Conservation (phyloP, 768 basidiomycete genomes). For the Suillus paluster region DNA sequence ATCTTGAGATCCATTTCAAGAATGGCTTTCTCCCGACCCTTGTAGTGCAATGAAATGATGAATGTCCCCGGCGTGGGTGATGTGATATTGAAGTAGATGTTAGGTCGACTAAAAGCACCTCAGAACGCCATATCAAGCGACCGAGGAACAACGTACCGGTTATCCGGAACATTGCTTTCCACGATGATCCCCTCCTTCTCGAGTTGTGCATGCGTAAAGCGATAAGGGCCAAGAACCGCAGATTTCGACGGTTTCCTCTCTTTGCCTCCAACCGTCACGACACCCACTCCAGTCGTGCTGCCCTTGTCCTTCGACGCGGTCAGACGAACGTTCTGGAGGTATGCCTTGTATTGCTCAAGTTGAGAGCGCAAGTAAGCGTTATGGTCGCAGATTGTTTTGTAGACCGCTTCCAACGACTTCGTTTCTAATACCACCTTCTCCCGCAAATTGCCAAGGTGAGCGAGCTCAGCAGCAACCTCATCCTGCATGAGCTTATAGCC, state of each 20-base stretch:
- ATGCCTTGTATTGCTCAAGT: conserved; percentile 99
- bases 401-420: conserved; percentile 92
- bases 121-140: neutral
- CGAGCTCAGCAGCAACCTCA: conserved; percentile 93
- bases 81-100: conserved; percentile 99
- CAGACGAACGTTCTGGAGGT: conserved; percentile 94
- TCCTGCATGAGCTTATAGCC: conserved; percentile 96
- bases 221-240: conserved; percentile 90
- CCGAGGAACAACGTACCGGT: conserved; percentile 60
- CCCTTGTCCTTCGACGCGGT: conserved; percentile 91
- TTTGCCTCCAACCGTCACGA: conserved; percentile 94
- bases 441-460: conserved; percentile 92
- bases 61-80: conserved; percentile 98
- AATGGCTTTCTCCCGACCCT: conserved; percentile 98
- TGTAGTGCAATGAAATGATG: conserved; percentile 98
- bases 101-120: conserved; percentile 72
- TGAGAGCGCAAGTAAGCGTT: conserved; percentile 96
- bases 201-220: conserved; percentile 96
- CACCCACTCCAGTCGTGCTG: conserved; percentile 86
- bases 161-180: conserved; percentile 98
- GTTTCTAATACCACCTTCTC: conserved; percentile 96
- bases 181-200: conserved; percentile 99
- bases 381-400: conserved; percentile 99
- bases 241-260: conserved; percentile 92
- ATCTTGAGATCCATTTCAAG: conserved; percentile 99